A percentile compares a stretch with the other conserved stretches of the same genome.
phyloP scores from a whole-genome alignment of 2,329 filamentous ascomycete genomes.

The Xylaria arbuscula region DNA sequence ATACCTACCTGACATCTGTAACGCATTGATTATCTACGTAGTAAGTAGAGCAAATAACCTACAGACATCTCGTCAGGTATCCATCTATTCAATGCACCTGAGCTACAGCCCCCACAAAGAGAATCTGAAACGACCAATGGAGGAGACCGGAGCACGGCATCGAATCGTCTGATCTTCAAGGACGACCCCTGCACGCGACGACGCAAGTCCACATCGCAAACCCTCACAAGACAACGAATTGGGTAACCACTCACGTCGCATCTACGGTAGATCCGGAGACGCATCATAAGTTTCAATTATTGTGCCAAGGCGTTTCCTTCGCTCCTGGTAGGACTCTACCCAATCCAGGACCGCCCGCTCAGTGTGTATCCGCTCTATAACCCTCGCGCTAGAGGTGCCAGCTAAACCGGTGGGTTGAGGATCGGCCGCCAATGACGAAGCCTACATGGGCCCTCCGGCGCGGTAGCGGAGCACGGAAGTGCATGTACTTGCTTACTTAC shows the following conservation, averaged over 20 bases:
- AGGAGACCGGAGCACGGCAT: constrained; percentile 30
- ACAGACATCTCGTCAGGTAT: neutral
- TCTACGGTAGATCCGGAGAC: constrained; percentile 22
- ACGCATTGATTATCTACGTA: constrained; percentile 7
- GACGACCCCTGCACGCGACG: constrained; percentile 20
- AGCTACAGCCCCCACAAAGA: constrained; percentile 22
- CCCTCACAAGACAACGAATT: constrained; percentile 15
- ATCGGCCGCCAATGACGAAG: constrained; percentile 19
- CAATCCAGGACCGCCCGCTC: too few species aligned
- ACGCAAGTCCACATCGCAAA: constrained; percentile 8
- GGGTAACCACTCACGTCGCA: constrained; percentile 22
- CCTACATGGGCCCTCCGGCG: neutral
- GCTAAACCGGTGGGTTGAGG: constrained; percentile 22
- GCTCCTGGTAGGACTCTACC: neutral
- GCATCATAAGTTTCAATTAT: constrained; percentile 35
- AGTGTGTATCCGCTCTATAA: neutral
- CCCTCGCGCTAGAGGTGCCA: constrained; percentile 15
- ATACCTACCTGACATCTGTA: neutral
- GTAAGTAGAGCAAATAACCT: neutral
- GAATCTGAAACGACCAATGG: constrained; percentile 45
- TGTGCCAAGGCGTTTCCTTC: constrained; percentile 13
- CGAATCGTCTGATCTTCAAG: constrained; percentile 40
- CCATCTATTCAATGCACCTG: neutral
- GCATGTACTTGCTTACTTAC: too few species aligned
- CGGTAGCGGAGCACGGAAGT: neutral